Evolutionary conservation across 2,329 filamentous ascomycete species (phyloP).

Genomic region (Aspergillus brasiliensis): DNA sequence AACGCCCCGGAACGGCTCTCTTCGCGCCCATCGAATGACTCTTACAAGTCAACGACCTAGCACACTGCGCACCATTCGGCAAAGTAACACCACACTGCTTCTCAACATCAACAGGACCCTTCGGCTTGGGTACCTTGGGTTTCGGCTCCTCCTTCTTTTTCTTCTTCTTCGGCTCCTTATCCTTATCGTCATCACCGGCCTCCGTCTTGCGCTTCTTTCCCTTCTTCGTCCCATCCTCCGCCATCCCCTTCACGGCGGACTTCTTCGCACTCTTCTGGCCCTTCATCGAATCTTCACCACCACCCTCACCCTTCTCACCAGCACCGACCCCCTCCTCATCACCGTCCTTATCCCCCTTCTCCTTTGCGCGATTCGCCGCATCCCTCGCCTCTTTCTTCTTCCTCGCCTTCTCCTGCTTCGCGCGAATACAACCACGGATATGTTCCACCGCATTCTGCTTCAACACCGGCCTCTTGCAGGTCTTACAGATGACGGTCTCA

Average conservation of each 20-base stretch:
- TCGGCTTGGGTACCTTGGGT: conserved; percentile 78
- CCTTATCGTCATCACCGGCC: conserved; percentile 60
- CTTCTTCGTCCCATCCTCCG: conserved; percentile 60
- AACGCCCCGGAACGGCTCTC: conserved; percentile 80
- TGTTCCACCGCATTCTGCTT: conserved; percentile 75
- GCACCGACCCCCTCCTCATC: conserved; percentile 47
- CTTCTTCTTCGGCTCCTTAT: conserved; percentile 83
- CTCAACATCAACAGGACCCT: conserved; percentile 92
- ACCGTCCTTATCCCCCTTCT: conserved; percentile 49
- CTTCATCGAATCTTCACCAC: conserved; percentile 49
- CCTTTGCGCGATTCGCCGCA: conserved; percentile 65
- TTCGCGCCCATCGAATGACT: conserved; percentile 95
- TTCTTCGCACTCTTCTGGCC: conserved; percentile 68
- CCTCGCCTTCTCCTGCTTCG: conserved; percentile 80
- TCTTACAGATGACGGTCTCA: conserved; percentile 84
- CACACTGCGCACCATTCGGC: conserved; percentile 83
- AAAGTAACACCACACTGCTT: conserved; percentile 87
- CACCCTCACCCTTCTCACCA: conserved; percentile 19
- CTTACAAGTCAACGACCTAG: conserved; percentile 88
- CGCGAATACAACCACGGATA: conserved; percentile 77
- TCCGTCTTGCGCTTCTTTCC: conserved; percentile 80
- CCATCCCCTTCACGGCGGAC: conserved; percentile 53
- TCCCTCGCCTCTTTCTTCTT: conserved; percentile 75
- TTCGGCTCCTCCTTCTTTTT: conserved; percentile 95
- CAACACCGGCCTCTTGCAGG: conserved; percentile 87